Percentiles rank a stretch among this genome's conserved stretches.
Conservation (phyloP, 2,329 filamentous ascomycete species). For the Fusarium sp. region DNA sequence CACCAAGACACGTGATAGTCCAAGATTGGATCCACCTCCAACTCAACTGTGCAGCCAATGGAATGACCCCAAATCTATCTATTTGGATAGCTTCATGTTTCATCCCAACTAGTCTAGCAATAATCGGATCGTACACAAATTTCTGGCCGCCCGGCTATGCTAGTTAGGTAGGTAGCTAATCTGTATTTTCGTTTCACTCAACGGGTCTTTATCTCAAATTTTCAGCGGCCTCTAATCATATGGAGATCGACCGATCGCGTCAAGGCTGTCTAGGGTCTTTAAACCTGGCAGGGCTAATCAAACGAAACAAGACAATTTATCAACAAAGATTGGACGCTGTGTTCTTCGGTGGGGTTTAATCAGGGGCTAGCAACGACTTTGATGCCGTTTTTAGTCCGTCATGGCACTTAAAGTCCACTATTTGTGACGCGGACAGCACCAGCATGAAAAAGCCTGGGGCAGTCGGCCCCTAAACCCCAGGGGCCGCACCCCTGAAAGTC, state of each 20-base stretch:
- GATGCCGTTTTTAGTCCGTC: slow-evolving; percentile 43
- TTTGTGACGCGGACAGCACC: slow-evolving; percentile 36
- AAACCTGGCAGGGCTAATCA: slow-evolving; percentile 32
- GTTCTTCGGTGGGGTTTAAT: slow-evolving; percentile 24
- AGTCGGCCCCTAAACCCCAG: slow-evolving; percentile 18
- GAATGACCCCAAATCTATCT: not conserved
- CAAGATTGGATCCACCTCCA: slow-evolving; percentile 1
- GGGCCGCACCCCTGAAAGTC: slow-evolving; percentile 36
- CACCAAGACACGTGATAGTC: slow-evolving; percentile 44
- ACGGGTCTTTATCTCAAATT: not conserved
- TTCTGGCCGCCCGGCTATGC: not conserved
- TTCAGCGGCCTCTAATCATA: slow-evolving; percentile 8
- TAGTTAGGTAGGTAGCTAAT: not conserved
- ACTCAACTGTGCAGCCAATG: not conserved
- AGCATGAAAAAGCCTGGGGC: slow-evolving; percentile 28
- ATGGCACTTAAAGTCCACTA: slow-evolving; percentile 37
- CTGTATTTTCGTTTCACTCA: slow-evolving; percentile 1
- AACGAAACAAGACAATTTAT: slow-evolving; percentile 37
- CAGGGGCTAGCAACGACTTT: slow-evolving; percentile 31
- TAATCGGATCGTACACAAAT: not conserved
- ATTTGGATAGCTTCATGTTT: not conserved
- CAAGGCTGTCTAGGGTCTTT: slow-evolving; percentile 28
- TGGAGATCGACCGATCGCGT: slow-evolving; percentile 32
- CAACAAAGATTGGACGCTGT: slow-evolving; percentile 32
- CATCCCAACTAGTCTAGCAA: slow-evolving; percentile 9